Evolutionary conservation across 306 rosid genomes (phyloP), one percentile per base, ranked within the genome.

Genomic region (Begonia masoniana): DNA sequence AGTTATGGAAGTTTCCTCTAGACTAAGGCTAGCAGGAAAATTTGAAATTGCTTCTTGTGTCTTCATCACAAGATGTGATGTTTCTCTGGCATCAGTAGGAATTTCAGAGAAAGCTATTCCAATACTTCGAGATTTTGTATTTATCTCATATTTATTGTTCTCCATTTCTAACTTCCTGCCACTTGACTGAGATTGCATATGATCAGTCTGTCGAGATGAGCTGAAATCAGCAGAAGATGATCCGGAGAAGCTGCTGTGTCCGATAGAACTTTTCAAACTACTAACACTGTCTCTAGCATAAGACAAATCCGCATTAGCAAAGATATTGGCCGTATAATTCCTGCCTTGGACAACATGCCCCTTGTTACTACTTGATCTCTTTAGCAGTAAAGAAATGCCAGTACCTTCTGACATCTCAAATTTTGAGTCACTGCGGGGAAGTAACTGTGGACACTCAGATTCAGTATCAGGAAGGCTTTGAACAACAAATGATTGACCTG

Each of bases 361-460:
- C 70, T 77, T 88, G 71, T 50, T 71, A 68, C 86, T 88, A 83
- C 77, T 77, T 64, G 88, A 77, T 67, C 88, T 76, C 74, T 71
- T 82, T 68, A 88, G 72, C 66, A 88, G 70, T 67, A 84, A 73
- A 56, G 97, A 88, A 68, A 88, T 88, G 57, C 97, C 97, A 1
- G 82, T 66, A 56, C 95, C 85, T 70, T 82, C 95, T 26, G 75
- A 62, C 61, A 72, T 41, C 66, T 74, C 77, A 54, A 41, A 75
- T 66, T 60, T 75, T 68, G 63, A 57, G 56, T 67, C 78, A 3
- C 57, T 75, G 55, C 12, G 68, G 51, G 35, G 76, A 73, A 50
- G 56, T 63, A 57, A 74, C 67, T 61, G 72, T 68, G 60, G 81
- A 72, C 43, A 66, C 45, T 74, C 83, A 31, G 63, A 43, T 12